Conservation (phyloP, 2,329 filamentous ascomycete species). For the Volutella citrinella region DNA sequence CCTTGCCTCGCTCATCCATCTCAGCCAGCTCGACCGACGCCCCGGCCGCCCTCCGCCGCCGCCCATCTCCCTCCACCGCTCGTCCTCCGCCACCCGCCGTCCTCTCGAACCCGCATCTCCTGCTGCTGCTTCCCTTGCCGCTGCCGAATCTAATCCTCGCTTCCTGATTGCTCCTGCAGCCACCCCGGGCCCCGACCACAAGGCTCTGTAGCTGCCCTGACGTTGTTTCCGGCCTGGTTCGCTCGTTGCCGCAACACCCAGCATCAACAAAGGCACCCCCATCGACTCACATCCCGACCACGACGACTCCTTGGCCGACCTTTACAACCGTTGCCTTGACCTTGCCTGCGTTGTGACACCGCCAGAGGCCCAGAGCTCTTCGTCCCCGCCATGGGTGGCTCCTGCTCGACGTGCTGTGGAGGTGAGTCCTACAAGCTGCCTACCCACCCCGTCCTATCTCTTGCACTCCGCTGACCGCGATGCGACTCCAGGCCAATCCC, state of each 20-base stretch:
- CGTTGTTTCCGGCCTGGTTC: constrained; percentile 20
- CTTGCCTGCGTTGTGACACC: no score
- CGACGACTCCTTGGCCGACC: constrained; percentile 7
- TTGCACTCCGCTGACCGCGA: constrained; percentile 3
- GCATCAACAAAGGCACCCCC: constrained; percentile 8
- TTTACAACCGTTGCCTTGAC: no score
- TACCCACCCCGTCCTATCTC: constrained; percentile 5
- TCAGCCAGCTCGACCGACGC: no score
- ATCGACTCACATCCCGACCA: constrained; percentile 12
- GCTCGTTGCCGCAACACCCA: constrained; percentile 13
- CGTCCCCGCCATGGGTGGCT: constrained; percentile 54
- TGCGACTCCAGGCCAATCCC: constrained; percentile 60
- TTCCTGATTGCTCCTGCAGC: no score
- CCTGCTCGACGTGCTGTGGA: constrained; percentile 59
- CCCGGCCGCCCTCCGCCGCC: constrained; percentile 3
- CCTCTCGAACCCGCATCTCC: constrained; percentile 1
- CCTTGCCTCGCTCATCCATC: not conserved
- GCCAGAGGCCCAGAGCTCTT: constrained; percentile 16
- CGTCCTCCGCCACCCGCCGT: no score
- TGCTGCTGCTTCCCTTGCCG: constrained; percentile 13
- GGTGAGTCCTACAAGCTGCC: constrained; percentile 30
- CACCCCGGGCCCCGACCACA: constrained; percentile 1
- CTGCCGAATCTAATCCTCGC: no score
- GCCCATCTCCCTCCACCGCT: constrained; percentile 4
- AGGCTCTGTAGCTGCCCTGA: constrained; percentile 19